Percentiles rank a stretch among this genome's conserved stretches.
phyloP scores from a whole-genome alignment of 2,329 filamentous ascomycete genomes.

The Trematosphaeria pertusa region DNA sequence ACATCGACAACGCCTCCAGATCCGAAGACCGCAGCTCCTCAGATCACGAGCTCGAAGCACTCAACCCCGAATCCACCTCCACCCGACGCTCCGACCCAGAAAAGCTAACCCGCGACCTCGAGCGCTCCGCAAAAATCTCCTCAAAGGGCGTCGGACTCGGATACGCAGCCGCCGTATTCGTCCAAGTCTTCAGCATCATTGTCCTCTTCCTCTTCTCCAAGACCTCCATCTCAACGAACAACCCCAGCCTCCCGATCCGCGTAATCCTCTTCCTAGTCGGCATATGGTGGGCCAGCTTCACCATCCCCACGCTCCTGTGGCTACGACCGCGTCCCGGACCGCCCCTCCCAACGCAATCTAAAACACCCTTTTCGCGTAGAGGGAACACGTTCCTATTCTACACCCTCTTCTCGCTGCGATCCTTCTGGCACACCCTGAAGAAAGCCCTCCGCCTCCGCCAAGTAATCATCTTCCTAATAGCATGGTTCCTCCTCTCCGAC shows the following conservation, averaged over 20 bases:
- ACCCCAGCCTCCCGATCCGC: slow-evolving; percentile 80
- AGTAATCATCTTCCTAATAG: slow-evolving; percentile 76
- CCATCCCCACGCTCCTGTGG: slow-evolving; percentile 83
- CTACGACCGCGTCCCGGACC: slow-evolving; percentile 84
- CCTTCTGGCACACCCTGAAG: slow-evolving; percentile 77
- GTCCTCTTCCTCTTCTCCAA: slow-evolving; percentile 67
- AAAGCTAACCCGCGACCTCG: slow-evolving; percentile 68
- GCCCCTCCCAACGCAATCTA: slow-evolving; percentile 60
- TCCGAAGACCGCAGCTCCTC: slow-evolving; percentile 15
- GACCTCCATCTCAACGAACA: slow-evolving; percentile 60
- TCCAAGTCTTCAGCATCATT: slow-evolving; percentile 79
- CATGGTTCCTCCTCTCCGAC: slow-evolving; percentile 93
- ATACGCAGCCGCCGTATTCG: slow-evolving; percentile 80
- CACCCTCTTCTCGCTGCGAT: slow-evolving; percentile 80
- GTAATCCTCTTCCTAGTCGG: slow-evolving; percentile 84
- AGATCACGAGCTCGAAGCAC: slow-evolving; percentile 36
- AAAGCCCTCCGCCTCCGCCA: slow-evolving; percentile 73
- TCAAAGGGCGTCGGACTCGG: slow-evolving; percentile 89
- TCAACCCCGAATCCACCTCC: slow-evolving; percentile 23
- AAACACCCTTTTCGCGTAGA: slow-evolving; percentile 16
- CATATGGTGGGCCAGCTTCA: slow-evolving; percentile 87
- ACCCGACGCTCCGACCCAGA: slow-evolving; percentile 18
- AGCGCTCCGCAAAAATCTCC: slow-evolving; percentile 84
- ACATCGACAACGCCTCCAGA: slow-evolving; percentile 59
- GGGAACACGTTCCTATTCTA: slow-evolving; percentile 65